Evolutionary conservation across 176 grass and related monocot genomes (phyloP).

Genomic region (Rhynchospora breviuscula): DNA sequence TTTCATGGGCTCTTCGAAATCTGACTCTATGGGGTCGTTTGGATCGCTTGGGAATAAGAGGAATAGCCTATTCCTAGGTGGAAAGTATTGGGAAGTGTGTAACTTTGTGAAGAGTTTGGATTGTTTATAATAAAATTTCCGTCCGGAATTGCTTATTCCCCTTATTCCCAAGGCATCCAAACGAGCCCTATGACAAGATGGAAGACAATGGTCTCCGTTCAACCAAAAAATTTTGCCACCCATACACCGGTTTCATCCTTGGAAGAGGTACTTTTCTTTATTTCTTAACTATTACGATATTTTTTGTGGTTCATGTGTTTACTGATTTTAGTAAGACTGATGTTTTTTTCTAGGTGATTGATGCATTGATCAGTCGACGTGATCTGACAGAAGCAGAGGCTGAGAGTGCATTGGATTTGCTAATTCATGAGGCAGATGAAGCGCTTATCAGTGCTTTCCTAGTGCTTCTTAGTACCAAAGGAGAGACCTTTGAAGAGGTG

Average conservation of each 20-base stretch:
- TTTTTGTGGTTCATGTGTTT: neutral
- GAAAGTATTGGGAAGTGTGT: too few species aligned
- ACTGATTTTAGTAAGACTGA: neutral
- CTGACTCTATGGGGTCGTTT: too few species aligned
- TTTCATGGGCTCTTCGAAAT: neutral
- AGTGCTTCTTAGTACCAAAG: slow-evolving; percentile 84
- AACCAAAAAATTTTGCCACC: neutral
- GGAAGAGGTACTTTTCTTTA: slow-evolving; percentile 33
- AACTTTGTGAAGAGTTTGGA: too few species aligned
- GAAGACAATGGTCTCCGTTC: neutral
- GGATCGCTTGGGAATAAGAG: too few species aligned
- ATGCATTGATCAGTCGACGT: slow-evolving; percentile 47
- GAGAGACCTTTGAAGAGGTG: slow-evolving; percentile 95
- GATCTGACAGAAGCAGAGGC: slow-evolving; percentile 73
- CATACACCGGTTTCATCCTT: slow-evolving; percentile 32
- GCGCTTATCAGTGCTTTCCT: slow-evolving; percentile 81
- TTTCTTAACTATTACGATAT: neutral
- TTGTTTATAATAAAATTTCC: too few species aligned
- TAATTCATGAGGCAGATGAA: slow-evolving; percentile 53
- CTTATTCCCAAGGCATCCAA: too few species aligned
- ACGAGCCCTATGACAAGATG: neutral
- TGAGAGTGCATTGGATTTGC: slow-evolving; percentile 53
- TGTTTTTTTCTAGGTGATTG: slow-evolving; percentile 51
- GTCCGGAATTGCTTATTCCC: too few species aligned
- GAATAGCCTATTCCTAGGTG: too few species aligned